Evolutionary conservation across 2,329 filamentous ascomycete species (phyloP).

Genomic region (Trichoderma endophyticum): DNA sequence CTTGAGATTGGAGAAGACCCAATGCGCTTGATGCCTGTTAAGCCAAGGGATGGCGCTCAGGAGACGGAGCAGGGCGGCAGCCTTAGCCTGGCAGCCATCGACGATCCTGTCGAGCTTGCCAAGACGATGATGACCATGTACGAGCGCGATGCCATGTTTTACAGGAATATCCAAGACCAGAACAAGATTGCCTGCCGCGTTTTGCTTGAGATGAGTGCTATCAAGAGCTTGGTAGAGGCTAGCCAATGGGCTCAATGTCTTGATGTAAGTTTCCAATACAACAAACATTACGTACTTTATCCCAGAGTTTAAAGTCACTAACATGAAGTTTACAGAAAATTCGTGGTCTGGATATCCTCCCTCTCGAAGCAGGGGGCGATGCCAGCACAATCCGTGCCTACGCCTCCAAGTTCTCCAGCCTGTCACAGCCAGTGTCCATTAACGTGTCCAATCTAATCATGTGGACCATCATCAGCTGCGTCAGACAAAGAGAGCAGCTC

Average conservation of each 20-base stretch:
- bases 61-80: conserved; percentile 47
- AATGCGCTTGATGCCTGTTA: conserved; percentile 74
- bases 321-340: conserved; percentile 56
- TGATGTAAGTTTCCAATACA: conserved; percentile 47
- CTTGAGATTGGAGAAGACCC: conserved; percentile 81
- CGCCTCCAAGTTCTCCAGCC: conserved; percentile 74
- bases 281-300: not conserved
- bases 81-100: conserved; percentile 58
- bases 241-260: conserved; percentile 56
- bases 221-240: conserved; percentile 55
- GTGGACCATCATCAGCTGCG: conserved; percentile 89
- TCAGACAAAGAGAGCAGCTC: conserved; percentile 70
- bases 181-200: conserved; percentile 57
- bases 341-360: conserved; percentile 71
- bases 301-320: not conserved
- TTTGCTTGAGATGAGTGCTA: conserved; percentile 58
- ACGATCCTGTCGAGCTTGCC: conserved; percentile 59
- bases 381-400: conserved; percentile 74
- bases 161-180: conserved; percentile 53
- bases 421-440: conserved; percentile 77
- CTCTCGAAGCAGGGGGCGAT: conserved; percentile 70
- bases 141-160: conserved; percentile 59
- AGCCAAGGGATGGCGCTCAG: conserved; percentile 57
- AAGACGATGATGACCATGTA: conserved; percentile 63
- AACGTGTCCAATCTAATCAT: conserved; percentile 89